phyloP scores from a whole-genome alignment of 73 alveolate species.

The Paraurostyla sp. region DNA sequence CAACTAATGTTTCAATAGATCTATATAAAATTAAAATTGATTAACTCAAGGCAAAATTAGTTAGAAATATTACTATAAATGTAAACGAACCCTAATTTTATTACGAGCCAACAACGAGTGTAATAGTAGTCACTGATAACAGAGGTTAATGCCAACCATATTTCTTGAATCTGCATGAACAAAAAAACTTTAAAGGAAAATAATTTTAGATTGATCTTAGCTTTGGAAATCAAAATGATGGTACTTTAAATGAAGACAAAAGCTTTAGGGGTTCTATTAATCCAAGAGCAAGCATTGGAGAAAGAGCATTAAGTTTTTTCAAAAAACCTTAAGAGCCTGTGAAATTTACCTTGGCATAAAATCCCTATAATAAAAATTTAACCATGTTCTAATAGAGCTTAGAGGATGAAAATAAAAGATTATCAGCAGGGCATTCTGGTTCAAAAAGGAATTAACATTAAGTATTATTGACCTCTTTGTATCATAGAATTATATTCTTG shows the following conservation, averaged over 20 bases:
- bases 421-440: background rate
- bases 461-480: conserved; percentile 36
- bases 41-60: conserved; percentile 8
- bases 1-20: conserved; percentile 48
- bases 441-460: conserved; percentile 22
- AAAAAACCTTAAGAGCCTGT: conserved; percentile 25
- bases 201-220: conserved; percentile 14
- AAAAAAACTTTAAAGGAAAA: conserved; percentile 38
- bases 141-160: conserved; percentile 35
- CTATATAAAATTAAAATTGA: conserved; percentile 11
- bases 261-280: background rate
- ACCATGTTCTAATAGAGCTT: too few relatives aligned
- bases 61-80: conserved; percentile 3
- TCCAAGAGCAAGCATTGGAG: conserved; percentile 39
- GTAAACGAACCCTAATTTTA: conserved; percentile 15
- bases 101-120: conserved; percentile 44
- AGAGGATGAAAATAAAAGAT: too few relatives aligned
- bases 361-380: conserved; percentile 30
- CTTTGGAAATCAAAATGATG: background rate
- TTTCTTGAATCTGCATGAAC: conserved; percentile 34
- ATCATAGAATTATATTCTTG: conserved; percentile 23
- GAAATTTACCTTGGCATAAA: conserved; percentile 16
- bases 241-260: background rate
- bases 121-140: conserved; percentile 28
- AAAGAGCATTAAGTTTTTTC: conserved; percentile 32